phyloP scores from a whole-genome alignment of 805 yeast species.

The Pichia scutulata region DNA sequence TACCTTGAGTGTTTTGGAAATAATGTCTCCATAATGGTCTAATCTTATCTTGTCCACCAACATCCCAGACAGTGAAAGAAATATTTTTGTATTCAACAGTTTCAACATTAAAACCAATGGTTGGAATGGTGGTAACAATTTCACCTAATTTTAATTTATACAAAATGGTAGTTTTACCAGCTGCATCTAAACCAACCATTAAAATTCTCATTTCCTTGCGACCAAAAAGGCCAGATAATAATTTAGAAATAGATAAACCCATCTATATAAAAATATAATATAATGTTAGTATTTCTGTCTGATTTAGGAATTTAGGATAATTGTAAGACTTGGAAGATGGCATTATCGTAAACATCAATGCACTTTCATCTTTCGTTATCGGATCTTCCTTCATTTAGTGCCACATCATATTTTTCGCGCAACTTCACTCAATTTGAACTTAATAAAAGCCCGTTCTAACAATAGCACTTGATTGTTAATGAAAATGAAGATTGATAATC shows the following conservation, averaged over 20 bases:
- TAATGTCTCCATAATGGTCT: conserved; percentile 99
- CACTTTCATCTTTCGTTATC: too few relatives aligned
- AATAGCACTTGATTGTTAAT: too few relatives aligned
- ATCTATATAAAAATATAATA: conserved; percentile 36
- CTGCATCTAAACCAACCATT: conserved; percentile 98
- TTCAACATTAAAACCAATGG: conserved; percentile 96
- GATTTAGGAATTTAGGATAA: neutral
- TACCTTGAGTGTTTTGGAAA: conserved; percentile 98
- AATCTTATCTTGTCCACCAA: conserved; percentile 99
- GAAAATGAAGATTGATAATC: too few relatives aligned
- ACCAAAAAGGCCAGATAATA: conserved; percentile 92
- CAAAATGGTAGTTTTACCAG: conserved; percentile 95
- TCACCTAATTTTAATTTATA: conserved; percentile 94
- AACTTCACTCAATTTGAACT: too few relatives aligned
- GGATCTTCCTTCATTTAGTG: too few relatives aligned
- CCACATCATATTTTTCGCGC: too few relatives aligned
- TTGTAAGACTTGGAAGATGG: neutral
- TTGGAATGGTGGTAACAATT: conserved; percentile 93
- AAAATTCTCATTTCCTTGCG: conserved; percentile 96
- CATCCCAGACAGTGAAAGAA: conserved; percentile 97
- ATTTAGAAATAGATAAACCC: conserved; percentile 94
- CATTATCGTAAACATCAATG: too few relatives aligned
- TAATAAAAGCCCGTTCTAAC: too few relatives aligned
- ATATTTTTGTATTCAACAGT: conserved; percentile 96
- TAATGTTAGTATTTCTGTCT: neutral